Conservation (phyloP, 2,329 filamentous ascomycete genomes). For the Chlorencoelia australis region DNA sequence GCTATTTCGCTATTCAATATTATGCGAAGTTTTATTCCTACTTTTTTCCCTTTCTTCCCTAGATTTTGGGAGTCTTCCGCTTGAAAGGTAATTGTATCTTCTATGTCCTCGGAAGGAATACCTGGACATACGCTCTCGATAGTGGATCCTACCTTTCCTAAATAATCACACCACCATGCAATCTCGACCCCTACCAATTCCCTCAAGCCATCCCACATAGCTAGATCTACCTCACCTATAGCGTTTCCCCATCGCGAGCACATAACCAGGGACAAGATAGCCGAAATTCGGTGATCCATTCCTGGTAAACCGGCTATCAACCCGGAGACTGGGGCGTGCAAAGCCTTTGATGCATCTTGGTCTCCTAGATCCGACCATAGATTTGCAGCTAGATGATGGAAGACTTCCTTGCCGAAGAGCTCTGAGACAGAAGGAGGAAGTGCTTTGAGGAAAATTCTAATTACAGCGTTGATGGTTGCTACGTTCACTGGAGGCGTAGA, state of each 20-base stretch:
- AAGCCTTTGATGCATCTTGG: constrained; percentile 53
- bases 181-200: constrained; percentile 18
- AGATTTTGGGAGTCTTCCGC: no score
- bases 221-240: constrained; percentile 37
- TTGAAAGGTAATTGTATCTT: no score
- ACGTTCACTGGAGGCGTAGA: constrained; percentile 21
- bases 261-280: constrained; percentile 59
- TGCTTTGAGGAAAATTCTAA: constrained; percentile 6
- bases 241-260: constrained; percentile 66
- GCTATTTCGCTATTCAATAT: no score
- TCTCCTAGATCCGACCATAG: constrained; percentile 46
- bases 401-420: constrained; percentile 35
- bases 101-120: no score
- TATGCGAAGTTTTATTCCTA: no score
- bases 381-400: constrained; percentile 35
- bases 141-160: constrained; percentile 20
- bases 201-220: constrained; percentile 16
- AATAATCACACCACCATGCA: constrained; percentile 26
- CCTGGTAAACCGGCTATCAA: constrained; percentile 57
- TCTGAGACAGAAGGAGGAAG: constrained; percentile 20
- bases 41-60: no score
- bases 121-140: no score
- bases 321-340: constrained; percentile 64
- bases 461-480: constrained; percentile 27
- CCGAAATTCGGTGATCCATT: constrained; percentile 61